Conservation (phyloP, 2,329 filamentous ascomycete species). For the Talaromyces verruculosus region DNA sequence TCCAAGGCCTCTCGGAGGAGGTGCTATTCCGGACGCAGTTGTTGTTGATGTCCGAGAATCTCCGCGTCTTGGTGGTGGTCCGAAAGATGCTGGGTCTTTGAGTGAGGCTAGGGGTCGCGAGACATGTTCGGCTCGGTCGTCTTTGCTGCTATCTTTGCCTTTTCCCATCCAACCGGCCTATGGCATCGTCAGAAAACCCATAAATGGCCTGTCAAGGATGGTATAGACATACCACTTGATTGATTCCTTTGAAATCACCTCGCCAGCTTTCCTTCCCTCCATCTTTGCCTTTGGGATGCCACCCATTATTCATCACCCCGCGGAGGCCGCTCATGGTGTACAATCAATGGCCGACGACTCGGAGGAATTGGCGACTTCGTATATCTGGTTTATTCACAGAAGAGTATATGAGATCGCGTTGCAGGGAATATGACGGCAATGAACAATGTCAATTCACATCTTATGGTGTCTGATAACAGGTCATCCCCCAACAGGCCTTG, state of each 20-base stretch:
- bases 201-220: neutral
- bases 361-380: neutral
- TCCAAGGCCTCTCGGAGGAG: constrained; percentile 46
- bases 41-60: neutral
- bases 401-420: neutral
- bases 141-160: constrained; percentile 47
- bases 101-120: constrained; percentile 67
- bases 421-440: neutral
- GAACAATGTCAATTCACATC: neutral
- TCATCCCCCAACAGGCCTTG: neutral
- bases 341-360: neutral
- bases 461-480: neutral
- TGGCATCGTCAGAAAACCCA: neutral
- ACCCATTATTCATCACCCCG: constrained; percentile 52
- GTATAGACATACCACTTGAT: constrained; percentile 52
- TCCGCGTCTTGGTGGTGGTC: constrained; percentile 71
- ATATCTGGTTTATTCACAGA: neutral
- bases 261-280: constrained; percentile 57
- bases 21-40: constrained; percentile 16
- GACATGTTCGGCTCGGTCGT: constrained; percentile 51
- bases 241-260: constrained; percentile 57
- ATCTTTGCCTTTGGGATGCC: constrained; percentile 55
- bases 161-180: constrained; percentile 62
- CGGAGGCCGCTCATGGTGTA: constrained; percentile 49
- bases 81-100: constrained; percentile 75